Base-by-base conservation (phyloP, 1,284 basidiomycete genomes). In the Hortiboletus rubellus region DNA sequence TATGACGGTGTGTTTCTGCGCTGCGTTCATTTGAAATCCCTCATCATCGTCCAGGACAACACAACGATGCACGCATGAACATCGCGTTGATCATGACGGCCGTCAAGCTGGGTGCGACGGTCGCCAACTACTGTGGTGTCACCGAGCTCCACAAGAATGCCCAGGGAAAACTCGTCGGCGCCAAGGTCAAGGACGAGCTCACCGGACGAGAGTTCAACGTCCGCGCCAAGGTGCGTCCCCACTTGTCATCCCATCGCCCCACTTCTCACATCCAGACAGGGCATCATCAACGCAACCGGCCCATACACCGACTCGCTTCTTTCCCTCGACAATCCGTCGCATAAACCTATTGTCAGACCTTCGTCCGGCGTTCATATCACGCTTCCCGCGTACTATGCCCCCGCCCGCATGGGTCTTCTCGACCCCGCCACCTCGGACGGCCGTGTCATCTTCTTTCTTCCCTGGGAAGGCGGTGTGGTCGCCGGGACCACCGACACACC, bases 31-130 rank as follows among this genome's bases (percentile, higher is more conserved):
- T 18, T 43, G 17, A 36, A n/a, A 15, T 10, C 42, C n/a, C 42
- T 44, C 37, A 45, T 15, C 40, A 11, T 52, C 46, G 24, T 53
- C 5, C 53, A 93, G 91, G 95, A 51, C 96, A 98, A 78, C 96
- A 99, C 78, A 99, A 98, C 68, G 96, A 99, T 71, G 91, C 96
- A 7, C 85, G 96, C 38, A 99, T 99, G 96, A 98, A 98, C 76
- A 86, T 98, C 54, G 94, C 96, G 2, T 82, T 96, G 51, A 82
- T 96, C 65, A 87, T 98, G 85, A 98, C 92, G 7, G 96, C 96
- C 9, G 93, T 98, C 44, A 92, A 94, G 68, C 87, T 94, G 60
- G 96, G 96, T 42, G 95, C 96, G 2, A 84, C 86, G 7, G 89
- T 91, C 12, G 87, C 90, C 48, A 99, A 99, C 78, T 93, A 98